phyloP scores from a whole-genome alignment of 352 stramenopile genomes.

The Globisporangium apiculatum region DNA sequence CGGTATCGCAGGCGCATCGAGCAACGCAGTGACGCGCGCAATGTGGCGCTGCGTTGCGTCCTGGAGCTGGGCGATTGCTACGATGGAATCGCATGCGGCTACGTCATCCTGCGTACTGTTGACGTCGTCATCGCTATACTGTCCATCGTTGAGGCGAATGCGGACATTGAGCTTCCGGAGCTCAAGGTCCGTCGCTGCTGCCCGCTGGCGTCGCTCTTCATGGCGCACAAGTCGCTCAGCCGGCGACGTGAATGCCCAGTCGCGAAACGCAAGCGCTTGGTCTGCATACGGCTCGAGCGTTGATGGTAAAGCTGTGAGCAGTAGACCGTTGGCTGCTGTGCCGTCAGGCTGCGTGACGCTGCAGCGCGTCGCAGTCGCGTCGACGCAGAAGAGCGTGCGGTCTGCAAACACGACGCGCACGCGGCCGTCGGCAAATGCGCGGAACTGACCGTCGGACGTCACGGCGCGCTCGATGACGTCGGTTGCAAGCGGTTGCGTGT shows the following conservation, averaged over 20 bases:
- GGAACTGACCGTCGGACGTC: slow-evolving; percentile 56
- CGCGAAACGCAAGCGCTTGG: slow-evolving; percentile 44
- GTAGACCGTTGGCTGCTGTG: slow-evolving; percentile 12
- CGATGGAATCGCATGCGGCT: no score
- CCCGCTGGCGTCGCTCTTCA: slow-evolving; percentile 19
- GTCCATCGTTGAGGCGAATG: slow-evolving; percentile 23
- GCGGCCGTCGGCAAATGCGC: slow-evolving; percentile 51
- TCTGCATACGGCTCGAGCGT: slow-evolving; percentile 43
- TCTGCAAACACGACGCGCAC: slow-evolving; percentile 63
- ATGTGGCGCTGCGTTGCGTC: slow-evolving; percentile 49
- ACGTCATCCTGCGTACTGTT: neutral
- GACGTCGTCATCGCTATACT: slow-evolving; percentile 2
- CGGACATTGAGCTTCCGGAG: slow-evolving; percentile 40
- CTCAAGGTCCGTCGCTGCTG: slow-evolving; percentile 25
- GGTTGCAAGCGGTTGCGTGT: neutral
- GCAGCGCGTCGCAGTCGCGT: slow-evolving; percentile 19
- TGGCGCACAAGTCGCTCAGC: slow-evolving; percentile 41
- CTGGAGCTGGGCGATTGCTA: slow-evolving; percentile 23
- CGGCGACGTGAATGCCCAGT: slow-evolving; percentile 59
- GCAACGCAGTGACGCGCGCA: slow-evolving; percentile 24
- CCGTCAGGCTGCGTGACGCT: slow-evolving; percentile 51
- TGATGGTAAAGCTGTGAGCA: slow-evolving; percentile 7
- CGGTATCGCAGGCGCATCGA: slow-evolving; percentile 14
- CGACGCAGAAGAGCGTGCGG: slow-evolving; percentile 63
- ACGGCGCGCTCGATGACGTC: slow-evolving; percentile 25